Evolutionary conservation across 2,329 filamentous ascomycete species (phyloP).

Genomic region (Neofusicoccum umdonicola): DNA sequence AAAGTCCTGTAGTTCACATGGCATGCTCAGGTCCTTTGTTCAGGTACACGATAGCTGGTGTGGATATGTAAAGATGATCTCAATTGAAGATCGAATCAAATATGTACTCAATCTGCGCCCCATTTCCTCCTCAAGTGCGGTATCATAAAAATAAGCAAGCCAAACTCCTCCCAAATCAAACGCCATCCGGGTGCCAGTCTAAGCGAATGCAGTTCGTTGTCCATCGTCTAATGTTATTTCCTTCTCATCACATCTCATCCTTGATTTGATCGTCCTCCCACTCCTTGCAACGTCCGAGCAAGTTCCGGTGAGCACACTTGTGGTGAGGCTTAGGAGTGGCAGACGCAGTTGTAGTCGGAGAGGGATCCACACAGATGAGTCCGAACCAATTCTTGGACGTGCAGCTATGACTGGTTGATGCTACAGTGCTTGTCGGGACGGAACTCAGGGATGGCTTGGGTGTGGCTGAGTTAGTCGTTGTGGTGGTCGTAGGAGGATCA

Average conservation of each 20-base stretch:
- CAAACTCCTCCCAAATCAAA: neutral
- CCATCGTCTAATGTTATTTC: neutral
- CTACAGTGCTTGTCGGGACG: neutral
- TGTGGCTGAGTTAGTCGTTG: conserved; percentile 32
- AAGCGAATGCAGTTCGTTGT: neutral
- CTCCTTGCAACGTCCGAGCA: conserved; percentile 7
- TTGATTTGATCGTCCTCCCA: conserved; percentile 5
- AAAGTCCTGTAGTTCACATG: no score
- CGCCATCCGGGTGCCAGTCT: neutral
- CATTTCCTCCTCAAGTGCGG: neutral
- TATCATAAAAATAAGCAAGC: conserved; percentile 1
- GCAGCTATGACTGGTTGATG: conserved; percentile 24
- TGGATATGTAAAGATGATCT: neutral
- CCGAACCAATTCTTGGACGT: conserved; percentile 22
- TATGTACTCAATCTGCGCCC: neutral
- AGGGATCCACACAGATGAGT: conserved; percentile 21
- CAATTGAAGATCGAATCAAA: neutral
- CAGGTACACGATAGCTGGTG: no score
- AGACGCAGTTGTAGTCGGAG: neutral
- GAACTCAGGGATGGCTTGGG: conserved; percentile 29
- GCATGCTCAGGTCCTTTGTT: no score
- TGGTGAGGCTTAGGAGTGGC: neutral
- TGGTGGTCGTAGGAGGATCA: conserved; percentile 48
- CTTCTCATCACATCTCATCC: conserved; percentile 4
- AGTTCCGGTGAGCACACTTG: conserved; percentile 5